Base-by-base conservation (phyloP, 2,329 filamentous ascomycete species). In the Hypoxylon sp. region DNA sequence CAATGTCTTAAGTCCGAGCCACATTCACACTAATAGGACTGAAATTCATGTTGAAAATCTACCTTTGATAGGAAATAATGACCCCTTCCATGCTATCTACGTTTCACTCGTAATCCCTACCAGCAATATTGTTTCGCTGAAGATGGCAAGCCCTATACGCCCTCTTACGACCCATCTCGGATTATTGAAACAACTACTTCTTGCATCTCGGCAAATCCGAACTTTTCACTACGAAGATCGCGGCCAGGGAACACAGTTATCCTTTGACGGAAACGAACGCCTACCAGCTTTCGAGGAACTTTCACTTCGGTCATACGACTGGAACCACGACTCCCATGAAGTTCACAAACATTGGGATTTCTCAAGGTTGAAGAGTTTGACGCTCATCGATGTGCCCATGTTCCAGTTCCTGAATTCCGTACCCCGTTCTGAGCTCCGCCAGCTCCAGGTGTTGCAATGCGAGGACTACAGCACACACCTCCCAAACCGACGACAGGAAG, bases 321-420 rank as follows among this genome's bases (percentile, higher is more conserved):
- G 78, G 78, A 65, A 70, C 7, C 78, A 80, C 54, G 64, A 63
- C 1, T 36, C 58, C 0, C 63, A 69, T 2, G 71, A 71, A 3
- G 75, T 77, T 4, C 57, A 48, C 1, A 57, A 51, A 12, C 75
- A 79, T 48, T 80, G 77, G 77, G 70, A 78, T 59, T 73, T 80
- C 52, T 74, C 74, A 3, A 56, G 55, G n/a, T 68, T 80, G 19
- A 62, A 66, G 15, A 69, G 66, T 2, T 67, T 80, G 5, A 64
- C 71, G 20, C 67, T 79, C 23, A 57, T 75, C 17, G 73, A 73
- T 17, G 73, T 79, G 3, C 76, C 78, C 1, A 57, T 76, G 8
- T 71, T 68, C 55, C 71, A 71, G 30, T 79, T 80, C 36, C 67
- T 81, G 7, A 55, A 58, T 5, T 77, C 77, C 0, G 66, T 79